Evolutionary conservation across 768 basidiomycete species (phyloP), one percentile per base, ranked within the genome.

Genomic region (Megacollybia marginata): DNA sequence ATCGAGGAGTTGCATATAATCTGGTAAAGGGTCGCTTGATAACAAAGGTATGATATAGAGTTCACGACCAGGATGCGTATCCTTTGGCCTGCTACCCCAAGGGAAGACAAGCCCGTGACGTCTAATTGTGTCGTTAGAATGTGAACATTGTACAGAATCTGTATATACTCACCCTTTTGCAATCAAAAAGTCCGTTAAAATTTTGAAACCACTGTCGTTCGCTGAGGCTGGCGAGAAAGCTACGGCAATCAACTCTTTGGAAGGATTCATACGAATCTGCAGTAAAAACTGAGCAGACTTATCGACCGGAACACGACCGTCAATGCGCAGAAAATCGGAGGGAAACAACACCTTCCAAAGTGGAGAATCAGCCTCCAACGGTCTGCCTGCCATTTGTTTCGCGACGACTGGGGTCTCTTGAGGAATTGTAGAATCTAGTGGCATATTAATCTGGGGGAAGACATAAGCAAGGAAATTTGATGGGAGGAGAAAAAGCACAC

Each of bases 81-180:
- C 84, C 55, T 85, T 83, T 9, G 87, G 83, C 36, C 79, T 76
- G 44, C 71, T 71, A 1, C 89, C 86, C 90, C 90, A 92, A 9
- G 90, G 90, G 54, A 92, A 91, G 16, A 91, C 78, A 18, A 92
- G 74, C 9, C 87, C 90, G 61, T 92, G 88, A 18, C 90, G 90
- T 47, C 90, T 92, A 52, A 47, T n/a, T n/a, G 32, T 31, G 34
- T 46, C 33, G 48, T 53, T 16, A 45, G 54, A 20, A 19, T 16
- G 47, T 52, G 28, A 36, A n/a, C 15, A 38, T 10, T 48, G 34
- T n/a, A 46, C 23, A 20, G 15, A 31, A 9, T 48, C 45, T 48
- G 19, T 45, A 34, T n/a, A 56, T 47, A 69, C 82, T 50, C 59
- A 90, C 89, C 78, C 78, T 72, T 89, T 90, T 1, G 74, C 74